Conservation (phyloP, 768 basidiomycete genomes). For the Cystofilobasidium bisporidii region DNA sequence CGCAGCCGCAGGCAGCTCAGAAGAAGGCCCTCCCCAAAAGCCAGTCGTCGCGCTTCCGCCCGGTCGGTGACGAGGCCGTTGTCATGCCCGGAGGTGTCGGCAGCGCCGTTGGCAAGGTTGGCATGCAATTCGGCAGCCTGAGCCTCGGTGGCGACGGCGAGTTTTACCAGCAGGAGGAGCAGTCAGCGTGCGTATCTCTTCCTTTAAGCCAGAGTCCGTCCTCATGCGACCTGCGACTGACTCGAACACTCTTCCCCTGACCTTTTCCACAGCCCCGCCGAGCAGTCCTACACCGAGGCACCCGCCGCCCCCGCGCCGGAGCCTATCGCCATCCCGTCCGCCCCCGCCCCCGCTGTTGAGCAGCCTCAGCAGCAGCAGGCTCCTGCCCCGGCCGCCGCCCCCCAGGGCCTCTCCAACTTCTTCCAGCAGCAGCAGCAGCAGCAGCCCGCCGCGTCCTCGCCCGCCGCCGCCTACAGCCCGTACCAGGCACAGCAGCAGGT, state of each 20-base stretch:
- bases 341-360: slow-evolving; percentile 12
- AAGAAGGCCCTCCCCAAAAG: slow-evolving; percentile 17
- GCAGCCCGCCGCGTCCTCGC: slow-evolving; percentile 4
- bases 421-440: slow-evolving; percentile 25
- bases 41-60: slow-evolving; percentile 36
- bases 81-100: slow-evolving; percentile 37
- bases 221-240: too few relatives aligned
- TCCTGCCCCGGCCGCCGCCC: slow-evolving; percentile 32
- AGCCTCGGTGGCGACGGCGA: slow-evolving; percentile 37
- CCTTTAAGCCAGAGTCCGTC: too few relatives aligned
- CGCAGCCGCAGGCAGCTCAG: not conserved
- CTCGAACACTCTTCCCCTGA: slow-evolving; percentile 22
- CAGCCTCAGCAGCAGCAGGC: slow-evolving; percentile 27
- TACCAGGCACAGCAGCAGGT: slow-evolving; percentile 22
- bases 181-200: slow-evolving; percentile 12
- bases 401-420: slow-evolving; percentile 28
- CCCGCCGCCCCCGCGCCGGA: slow-evolving; percentile 30
- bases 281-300: slow-evolving; percentile 29
- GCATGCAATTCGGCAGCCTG: slow-evolving; percentile 42
- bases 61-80: slow-evolving; percentile 39
- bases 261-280: slow-evolving; percentile 9
- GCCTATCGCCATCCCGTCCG: not conserved
- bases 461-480: slow-evolving; percentile 8
- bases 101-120: slow-evolving; percentile 33
- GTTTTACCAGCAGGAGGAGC: slow-evolving; percentile 22